Base-by-base conservation (phyloP, 2,329 filamentous ascomycete genomes). In the Chrysoporthe puriensis region DNA sequence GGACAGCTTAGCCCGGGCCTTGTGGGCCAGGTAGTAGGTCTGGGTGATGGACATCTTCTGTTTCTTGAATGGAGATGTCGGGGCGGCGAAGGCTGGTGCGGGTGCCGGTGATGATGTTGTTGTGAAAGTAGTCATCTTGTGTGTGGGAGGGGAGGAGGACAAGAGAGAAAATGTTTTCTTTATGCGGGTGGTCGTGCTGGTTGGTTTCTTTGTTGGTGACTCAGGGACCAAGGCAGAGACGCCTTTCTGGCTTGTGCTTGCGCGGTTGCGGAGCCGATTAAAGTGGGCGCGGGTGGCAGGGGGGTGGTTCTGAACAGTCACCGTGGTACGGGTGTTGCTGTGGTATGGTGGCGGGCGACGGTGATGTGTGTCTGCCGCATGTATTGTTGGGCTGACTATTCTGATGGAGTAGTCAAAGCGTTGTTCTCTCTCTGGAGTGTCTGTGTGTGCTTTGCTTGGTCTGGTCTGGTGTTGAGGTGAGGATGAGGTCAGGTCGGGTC, bases 11-110 rank as follows among this genome's bases (percentile, higher is more conserved):
- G 90, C 91, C 80, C 96, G 90, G 78, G 96, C 96, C 82, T 94
- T 95, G 86, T 97, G 94, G 79, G 96, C 96, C 76, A 98, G 91
- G 85, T 93, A 97, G 91, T 98, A 99, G 70, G 95, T 98, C 83
- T 97, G 94, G 40, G 95, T 96, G 84, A 98, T 91, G 79, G 92
- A 96, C 96, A 98, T 98, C 83, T 91, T 94, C 82, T 94, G 92
- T 83, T 91, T 86, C 79, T 83, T 82, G 73, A 82, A 80, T 62
- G 82, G 74, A 44, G 81, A 80, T 72, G 82, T 80, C 62, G 82
- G 74, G 46, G 81, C 80, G 72, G 79, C 77, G 40, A 78, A 70
- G 70, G 71, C 70, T 73, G 70, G 67, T 72, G 69, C 64, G 68
- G 73, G 58, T 14, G 62, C 48, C 7, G 56, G 16, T 34, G 66